These are phyloP conservation scores for Dactylellina cionopaga DNA, from an alignment of 2,329 filamentous ascomycete species.

Conservation along the genomic window DNA sequence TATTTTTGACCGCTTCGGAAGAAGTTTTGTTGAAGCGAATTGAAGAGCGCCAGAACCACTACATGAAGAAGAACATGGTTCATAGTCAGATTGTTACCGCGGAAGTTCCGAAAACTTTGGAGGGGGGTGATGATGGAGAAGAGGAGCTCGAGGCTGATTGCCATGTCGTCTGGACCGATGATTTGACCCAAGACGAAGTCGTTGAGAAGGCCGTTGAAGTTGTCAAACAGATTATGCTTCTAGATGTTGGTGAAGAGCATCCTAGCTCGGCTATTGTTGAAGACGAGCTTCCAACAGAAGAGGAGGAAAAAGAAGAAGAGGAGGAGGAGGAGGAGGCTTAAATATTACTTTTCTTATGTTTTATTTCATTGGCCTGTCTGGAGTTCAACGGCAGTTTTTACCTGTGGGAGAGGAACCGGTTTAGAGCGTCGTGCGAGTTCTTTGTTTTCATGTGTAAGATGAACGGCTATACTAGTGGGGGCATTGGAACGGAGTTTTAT, in stretches of 20 bases:
- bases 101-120: constrained; percentile 29
- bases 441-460: constrained; percentile 4
- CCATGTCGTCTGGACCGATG: constrained; percentile 40
- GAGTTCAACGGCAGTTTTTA: not conserved
- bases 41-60: constrained; percentile 40
- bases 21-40: constrained; percentile 37
- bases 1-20: constrained; percentile 47
- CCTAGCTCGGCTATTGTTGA: not conserved
- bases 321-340: not conserved
- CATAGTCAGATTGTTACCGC: constrained; percentile 43
- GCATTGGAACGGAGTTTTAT: constrained; percentile 21
- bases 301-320: not conserved
- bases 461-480: not conserved
- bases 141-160: constrained; percentile 31
- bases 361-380: not conserved
- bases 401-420: not conserved
- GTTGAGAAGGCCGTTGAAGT: constrained; percentile 39
- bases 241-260: constrained; percentile 6
- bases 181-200: constrained; percentile 33
- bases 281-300: not conserved
- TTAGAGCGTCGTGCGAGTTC: not conserved
- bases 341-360: not conserved
- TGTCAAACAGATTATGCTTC: constrained; percentile 35
- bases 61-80: constrained; percentile 51
- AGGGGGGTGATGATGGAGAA: not conserved